Evolutionary conservation across 257 asterid species (phyloP).

Genomic region (Salvia hispanica): DNA sequence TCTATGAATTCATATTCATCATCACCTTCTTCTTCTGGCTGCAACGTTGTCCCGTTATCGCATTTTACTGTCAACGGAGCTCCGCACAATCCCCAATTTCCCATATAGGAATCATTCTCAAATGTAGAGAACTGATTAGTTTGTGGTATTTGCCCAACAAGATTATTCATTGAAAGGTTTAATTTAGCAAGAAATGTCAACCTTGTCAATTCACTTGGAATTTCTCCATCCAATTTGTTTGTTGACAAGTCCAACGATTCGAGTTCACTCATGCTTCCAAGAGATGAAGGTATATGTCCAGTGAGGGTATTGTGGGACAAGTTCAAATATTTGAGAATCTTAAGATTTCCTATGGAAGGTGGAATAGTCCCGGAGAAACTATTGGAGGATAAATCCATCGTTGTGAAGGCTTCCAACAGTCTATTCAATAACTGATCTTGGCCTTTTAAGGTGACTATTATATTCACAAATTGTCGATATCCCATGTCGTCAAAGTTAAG

Average conservation of each 20-base stretch:
- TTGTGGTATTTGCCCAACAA: constrained; percentile 17
- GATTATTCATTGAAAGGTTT: constrained; percentile 24
- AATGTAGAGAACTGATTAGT: constrained; percentile 23
- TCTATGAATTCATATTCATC: background rate
- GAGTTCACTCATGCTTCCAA: constrained; percentile 14
- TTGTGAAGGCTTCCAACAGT: constrained; percentile 1
- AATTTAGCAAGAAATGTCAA: constrained; percentile 15
- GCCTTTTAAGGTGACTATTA: background rate
- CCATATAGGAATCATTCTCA: constrained; percentile 23
- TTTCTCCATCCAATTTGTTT: constrained; percentile 23
- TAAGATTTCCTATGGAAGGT: constrained; percentile 10
- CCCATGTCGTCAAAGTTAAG: too few relatives aligned
- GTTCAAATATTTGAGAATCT: constrained; percentile 2
- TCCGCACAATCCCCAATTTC: constrained; percentile 28
- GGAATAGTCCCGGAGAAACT: constrained; percentile 18
- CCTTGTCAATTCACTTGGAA: constrained; percentile 10
- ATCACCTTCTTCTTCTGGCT: background rate
- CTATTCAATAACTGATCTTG: background rate
- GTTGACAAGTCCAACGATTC: constrained; percentile 32
- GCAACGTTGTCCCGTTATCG: too few relatives aligned
- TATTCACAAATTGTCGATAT: too few relatives aligned
- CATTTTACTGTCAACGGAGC: constrained; percentile 29
- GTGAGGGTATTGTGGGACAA: constrained; percentile 19
- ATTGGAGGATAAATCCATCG: constrained; percentile 22
- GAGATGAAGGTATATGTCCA: constrained; percentile 6